Conservation (phyloP, 2,329 filamentous ascomycete genomes). For the Zasmidium angulare region DNA sequence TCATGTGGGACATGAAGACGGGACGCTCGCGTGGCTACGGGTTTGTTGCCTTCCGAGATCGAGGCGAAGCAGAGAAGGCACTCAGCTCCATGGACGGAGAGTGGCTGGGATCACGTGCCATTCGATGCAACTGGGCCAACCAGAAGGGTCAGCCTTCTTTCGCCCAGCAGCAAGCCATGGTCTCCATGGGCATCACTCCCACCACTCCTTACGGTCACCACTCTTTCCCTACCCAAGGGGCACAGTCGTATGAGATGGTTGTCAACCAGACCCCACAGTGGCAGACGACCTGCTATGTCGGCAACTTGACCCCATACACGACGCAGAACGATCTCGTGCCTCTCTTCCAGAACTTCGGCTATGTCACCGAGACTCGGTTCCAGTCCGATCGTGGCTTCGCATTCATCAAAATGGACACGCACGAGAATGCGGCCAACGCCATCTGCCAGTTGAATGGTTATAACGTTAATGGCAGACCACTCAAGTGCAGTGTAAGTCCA, state of each 20-base stretch:
- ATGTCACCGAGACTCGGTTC: slow-evolving; percentile 94
- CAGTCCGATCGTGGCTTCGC: slow-evolving; percentile 97
- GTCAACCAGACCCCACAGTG: slow-evolving; percentile 91
- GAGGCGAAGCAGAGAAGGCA: slow-evolving; percentile 90
- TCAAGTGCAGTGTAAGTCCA: slow-evolving; percentile 94
- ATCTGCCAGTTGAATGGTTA: slow-evolving; percentile 98
- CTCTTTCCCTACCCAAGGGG: slow-evolving; percentile 85
- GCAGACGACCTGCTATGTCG: slow-evolving; percentile 98
- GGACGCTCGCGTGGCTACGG: slow-evolving; percentile 95
- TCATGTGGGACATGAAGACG: slow-evolving; percentile 99
- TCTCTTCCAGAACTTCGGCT: slow-evolving; percentile 97
- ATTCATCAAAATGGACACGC: slow-evolving; percentile 98
- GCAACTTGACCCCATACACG: slow-evolving; percentile 96
- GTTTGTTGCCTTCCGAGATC: slow-evolving; percentile 95
- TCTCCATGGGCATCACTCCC: slow-evolving; percentile 95
- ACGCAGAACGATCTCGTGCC: slow-evolving; percentile 96
- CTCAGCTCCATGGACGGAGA: slow-evolving; percentile 98
- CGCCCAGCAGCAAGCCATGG: slow-evolving; percentile 95
- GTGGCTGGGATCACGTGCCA: slow-evolving; percentile 96
- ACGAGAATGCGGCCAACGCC: slow-evolving; percentile 97
- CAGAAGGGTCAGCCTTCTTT: slow-evolving; percentile 99
- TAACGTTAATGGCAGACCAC: slow-evolving; percentile 91
- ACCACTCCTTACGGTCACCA: slow-evolving; percentile 96
- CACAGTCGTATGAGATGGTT: slow-evolving; percentile 97
- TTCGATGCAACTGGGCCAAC: slow-evolving; percentile 99